Evolutionary conservation across 73 alveolate genomes (phyloP).

Genomic region (Tetrahymena thermophila): DNA sequence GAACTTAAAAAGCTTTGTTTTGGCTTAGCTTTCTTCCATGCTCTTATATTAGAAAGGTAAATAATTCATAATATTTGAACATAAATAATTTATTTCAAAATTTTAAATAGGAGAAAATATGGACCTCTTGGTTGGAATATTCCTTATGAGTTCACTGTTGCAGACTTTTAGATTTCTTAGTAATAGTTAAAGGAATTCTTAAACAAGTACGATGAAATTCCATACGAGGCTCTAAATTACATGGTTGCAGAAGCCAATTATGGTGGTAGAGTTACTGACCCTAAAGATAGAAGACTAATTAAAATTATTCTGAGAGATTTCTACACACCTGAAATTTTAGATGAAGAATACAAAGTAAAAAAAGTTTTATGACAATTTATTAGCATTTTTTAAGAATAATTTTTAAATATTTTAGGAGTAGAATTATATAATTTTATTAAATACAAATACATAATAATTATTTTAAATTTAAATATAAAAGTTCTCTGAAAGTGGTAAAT

Average conservation of each 20-base stretch:
- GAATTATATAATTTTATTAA: slow-evolving; percentile 7
- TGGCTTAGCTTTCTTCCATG: slow-evolving; percentile 98
- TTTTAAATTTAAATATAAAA: not conserved
- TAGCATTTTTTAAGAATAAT: too few species aligned
- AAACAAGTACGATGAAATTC: slow-evolving; percentile 90
- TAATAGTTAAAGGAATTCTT: slow-evolving; percentile 86
- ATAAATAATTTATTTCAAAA: not conserved
- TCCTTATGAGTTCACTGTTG: slow-evolving; percentile 96
- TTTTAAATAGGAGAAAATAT: slow-evolving; percentile 85
- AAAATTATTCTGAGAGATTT: slow-evolving; percentile 80
- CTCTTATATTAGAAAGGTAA: slow-evolving; percentile 85
- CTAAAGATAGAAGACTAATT: slow-evolving; percentile 95
- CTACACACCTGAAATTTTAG: slow-evolving; percentile 89
- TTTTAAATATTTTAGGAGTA: too few species aligned
- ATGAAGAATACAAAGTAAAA: slow-evolving; percentile 73
- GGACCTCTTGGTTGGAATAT: slow-evolving; percentile 99
- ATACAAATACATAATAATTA: not conserved
- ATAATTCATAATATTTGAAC: not conserved
- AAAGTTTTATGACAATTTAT: not conserved
- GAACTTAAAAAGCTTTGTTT: slow-evolving; percentile 84
- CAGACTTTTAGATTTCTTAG: slow-evolving; percentile 59
- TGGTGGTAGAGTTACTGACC: slow-evolving; percentile 99
- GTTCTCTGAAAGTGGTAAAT: slow-evolving; percentile 55
- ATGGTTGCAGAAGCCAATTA: slow-evolving; percentile 99
- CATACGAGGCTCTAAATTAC: slow-evolving; percentile 98